phyloP scores from a whole-genome alignment of 2,329 filamentous ascomycete genomes.

The Neurospora sp. region DNA sequence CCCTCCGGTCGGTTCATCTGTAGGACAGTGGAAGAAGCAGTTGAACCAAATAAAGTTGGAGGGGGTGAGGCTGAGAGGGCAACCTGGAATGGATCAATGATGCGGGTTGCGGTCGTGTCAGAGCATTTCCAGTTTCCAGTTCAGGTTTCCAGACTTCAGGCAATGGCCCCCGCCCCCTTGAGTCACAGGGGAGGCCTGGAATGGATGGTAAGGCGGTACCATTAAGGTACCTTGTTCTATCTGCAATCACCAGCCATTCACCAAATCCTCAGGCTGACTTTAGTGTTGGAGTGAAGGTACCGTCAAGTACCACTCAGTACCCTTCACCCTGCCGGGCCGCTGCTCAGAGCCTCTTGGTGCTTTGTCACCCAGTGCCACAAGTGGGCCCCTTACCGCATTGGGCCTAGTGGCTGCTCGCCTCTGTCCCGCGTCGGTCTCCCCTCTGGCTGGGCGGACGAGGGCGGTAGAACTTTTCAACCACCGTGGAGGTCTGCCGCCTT shows the following conservation, averaged over 20 bases:
- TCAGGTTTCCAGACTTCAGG: background rate
- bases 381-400: background rate
- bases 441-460: background rate
- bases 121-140: background rate
- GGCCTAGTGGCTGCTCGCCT: background rate
- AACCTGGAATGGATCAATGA: background rate
- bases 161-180: background rate
- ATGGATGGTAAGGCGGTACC: background rate
- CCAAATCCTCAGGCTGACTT: background rate
- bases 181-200: background rate
- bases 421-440: background rate
- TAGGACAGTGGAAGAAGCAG: background rate
- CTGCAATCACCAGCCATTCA: background rate
- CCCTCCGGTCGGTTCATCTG: background rate
- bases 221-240: background rate
- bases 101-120: background rate
- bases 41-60: background rate
- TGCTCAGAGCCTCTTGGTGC: background rate
- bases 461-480: slow-evolving; percentile 18
- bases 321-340: background rate
- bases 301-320: background rate
- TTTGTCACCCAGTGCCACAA: background rate
- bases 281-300: background rate
- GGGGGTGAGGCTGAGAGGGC: background rate
- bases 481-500: slow-evolving; percentile 13